Evolutionary conservation across 2,329 filamentous ascomycete genomes (phyloP).

Genomic region (Curvularia spicifera): DNA sequence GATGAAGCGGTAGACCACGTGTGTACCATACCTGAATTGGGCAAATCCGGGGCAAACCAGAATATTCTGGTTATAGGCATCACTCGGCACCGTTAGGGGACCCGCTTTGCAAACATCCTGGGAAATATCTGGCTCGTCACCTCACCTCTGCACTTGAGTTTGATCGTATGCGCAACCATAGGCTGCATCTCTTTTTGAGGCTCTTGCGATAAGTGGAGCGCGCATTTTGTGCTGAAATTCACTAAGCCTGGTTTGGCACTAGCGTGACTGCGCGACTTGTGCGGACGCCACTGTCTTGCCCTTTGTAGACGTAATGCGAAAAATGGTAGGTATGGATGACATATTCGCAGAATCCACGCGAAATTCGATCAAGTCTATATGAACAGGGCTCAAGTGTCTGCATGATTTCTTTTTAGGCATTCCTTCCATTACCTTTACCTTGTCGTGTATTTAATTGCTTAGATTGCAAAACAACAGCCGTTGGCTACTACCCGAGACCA

Average conservation of each 20-base stretch:
- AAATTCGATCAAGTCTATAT: constrained; percentile 1
- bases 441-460: constrained; percentile 28
- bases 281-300: constrained; percentile 21
- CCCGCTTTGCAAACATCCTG: neutral
- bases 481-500: constrained; percentile 24
- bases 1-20: neutral
- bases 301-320: constrained; percentile 5
- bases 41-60: constrained; percentile 13
- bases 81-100: constrained; percentile 1
- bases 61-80: constrained; percentile 5
- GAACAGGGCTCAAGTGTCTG: neutral
- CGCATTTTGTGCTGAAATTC: constrained; percentile 28
- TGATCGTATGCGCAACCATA: neutral
- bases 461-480: constrained; percentile 31
- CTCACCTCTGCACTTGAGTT: neutral
- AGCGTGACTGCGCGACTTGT: constrained; percentile 32
- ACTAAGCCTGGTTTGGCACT: constrained; percentile 11
- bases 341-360: constrained; percentile 10
- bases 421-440: constrained; percentile 17
- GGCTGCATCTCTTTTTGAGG: constrained; percentile 1
- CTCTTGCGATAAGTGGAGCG: constrained; percentile 9
- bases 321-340: constrained; percentile 22
- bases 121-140: neutral
- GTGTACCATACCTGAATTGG: neutral
- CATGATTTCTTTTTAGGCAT: constrained; percentile 4